phyloP scores from a whole-genome alignment of 305 asterid genomes.

The Solanum chacoense region DNA sequence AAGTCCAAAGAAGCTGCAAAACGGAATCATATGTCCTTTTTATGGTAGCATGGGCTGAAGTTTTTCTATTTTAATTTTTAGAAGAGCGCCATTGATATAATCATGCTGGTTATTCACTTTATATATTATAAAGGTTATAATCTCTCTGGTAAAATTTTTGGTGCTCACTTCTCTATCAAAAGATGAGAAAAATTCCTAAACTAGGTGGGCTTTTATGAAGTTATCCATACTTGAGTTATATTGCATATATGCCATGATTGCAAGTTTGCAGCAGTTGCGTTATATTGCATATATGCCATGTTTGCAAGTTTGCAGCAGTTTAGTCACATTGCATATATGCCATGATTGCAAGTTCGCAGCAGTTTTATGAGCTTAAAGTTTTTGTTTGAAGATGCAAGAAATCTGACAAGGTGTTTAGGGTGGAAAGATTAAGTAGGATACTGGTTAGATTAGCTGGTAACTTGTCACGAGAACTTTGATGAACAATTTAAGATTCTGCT shows the following conservation, averaged over 20 bases:
- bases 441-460: not conserved
- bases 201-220: not conserved
- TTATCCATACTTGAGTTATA: not conserved
- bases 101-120: not conserved
- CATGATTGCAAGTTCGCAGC: not conserved
- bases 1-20: not conserved
- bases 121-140: not conserved
- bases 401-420: not conserved
- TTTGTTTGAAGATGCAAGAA: not conserved
- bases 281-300: not conserved
- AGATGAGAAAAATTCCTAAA: not conserved
- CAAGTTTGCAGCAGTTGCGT: not conserved
- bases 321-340: not conserved
- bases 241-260: not conserved
- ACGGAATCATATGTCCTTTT: not conserved
- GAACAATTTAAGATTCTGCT: not conserved
- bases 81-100: not conserved
- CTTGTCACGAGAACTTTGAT: not conserved
- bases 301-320: not conserved
- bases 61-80: not conserved
- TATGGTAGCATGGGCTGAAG: not conserved
- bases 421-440: not conserved
- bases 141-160: not conserved
- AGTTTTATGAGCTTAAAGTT: not conserved
- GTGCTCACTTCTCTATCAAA: not conserved